Evolutionary conservation across 257 asterid genomes (phyloP), one percentile per base, ranked within the genome.

Genomic region (Jaltomata sinuosa): DNA sequence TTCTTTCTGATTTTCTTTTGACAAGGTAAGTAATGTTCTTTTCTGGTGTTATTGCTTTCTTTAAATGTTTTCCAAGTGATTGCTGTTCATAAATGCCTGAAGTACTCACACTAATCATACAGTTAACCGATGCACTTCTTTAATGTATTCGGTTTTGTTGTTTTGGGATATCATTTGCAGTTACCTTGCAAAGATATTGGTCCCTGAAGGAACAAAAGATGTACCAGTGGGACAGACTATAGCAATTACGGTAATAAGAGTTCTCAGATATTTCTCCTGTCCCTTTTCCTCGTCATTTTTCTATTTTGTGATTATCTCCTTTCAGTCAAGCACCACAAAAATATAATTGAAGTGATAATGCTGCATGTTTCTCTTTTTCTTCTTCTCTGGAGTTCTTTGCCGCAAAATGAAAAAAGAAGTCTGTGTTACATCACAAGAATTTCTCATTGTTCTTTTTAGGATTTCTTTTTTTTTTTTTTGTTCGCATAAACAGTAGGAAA

Each of bases 201-300:
- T 90, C 71, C 97, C 98, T 76, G 99, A 97, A 82, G 99, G 99
- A 89, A 89, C 99, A 65, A 97, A 95, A 83, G 99, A 97, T 89
- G 97, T 97, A 84, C 95, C 97, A 55, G 99, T 97, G 82, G 99
- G 99, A 82, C 95, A 94, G 87, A 94, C 99, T 80, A 97, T 97
- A 87, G 98, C 98, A 86, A 91, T 97, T 86, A 95, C 99, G 92
- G 99, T 97, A 94, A 87, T 36, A 82, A 81, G 77, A 27, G 79
- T 47, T 89, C 82, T 85, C 84, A 87, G 57, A 42, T 81, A 52
- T 42, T 50, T 86, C 77, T 86, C n/a, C 84, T 84, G 71, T 55
- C 62, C 18, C 27, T 77, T 77, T 29, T 29, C 42, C 29, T 49
- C 82, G 16, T 25, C 40, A 29, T 49, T 47, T n/a, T 77, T 77